phyloP scores from a whole-genome alignment of 2,329 filamentous ascomycete genomes.

The Lachnellula cervina region DNA sequence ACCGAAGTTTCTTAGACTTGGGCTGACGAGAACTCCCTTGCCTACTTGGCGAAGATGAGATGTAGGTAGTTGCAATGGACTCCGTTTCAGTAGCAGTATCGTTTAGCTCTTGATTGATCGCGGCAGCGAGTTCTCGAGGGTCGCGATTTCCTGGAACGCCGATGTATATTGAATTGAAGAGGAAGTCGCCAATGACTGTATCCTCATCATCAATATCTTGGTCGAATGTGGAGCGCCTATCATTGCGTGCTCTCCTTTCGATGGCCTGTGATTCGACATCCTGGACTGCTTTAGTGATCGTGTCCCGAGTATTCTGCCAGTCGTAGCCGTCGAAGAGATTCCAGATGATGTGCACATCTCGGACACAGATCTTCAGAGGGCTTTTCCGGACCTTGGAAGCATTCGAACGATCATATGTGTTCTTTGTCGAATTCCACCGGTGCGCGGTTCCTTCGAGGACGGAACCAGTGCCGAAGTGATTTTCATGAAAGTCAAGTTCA shows the following conservation, averaged over 20 bases:
- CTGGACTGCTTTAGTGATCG: slow-evolving; percentile 82
- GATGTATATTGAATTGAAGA: slow-evolving; percentile 99
- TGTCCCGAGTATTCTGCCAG: slow-evolving; percentile 82
- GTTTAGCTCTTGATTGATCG: slow-evolving; percentile 84
- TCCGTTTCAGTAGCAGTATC: slow-evolving; percentile 85
- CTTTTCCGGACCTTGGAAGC: slow-evolving; percentile 57
- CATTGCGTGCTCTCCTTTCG: slow-evolving; percentile 62
- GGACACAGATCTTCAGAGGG: slow-evolving; percentile 71
- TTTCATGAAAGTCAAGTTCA: slow-evolving; percentile 65
- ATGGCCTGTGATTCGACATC: slow-evolving; percentile 79
- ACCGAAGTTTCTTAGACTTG: slow-evolving; percentile 58
- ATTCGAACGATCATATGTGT: slow-evolving; percentile 66
- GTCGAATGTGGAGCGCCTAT: slow-evolving; percentile 46
- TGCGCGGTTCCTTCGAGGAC: slow-evolving; percentile 63
- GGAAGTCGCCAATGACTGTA: slow-evolving; percentile 84
- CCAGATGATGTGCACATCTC: slow-evolving; percentile 93
- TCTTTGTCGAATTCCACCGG: slow-evolving; percentile 73
- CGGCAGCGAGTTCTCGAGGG: slow-evolving; percentile 71
- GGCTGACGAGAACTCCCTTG: slow-evolving; percentile 34
- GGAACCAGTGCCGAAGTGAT: slow-evolving; percentile 66
- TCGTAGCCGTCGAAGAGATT: slow-evolving; percentile 97
- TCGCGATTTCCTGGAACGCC: slow-evolving; percentile 84
- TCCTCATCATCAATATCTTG: slow-evolving; percentile 76
- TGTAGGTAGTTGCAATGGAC: slow-evolving; percentile 74
- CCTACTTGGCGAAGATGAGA: slow-evolving; percentile 53